These are phyloP conservation scores for Trichoderma simmonsii DNA, from an alignment of 2,329 filamentous ascomycete species.

Conservation along the genomic window DNA sequence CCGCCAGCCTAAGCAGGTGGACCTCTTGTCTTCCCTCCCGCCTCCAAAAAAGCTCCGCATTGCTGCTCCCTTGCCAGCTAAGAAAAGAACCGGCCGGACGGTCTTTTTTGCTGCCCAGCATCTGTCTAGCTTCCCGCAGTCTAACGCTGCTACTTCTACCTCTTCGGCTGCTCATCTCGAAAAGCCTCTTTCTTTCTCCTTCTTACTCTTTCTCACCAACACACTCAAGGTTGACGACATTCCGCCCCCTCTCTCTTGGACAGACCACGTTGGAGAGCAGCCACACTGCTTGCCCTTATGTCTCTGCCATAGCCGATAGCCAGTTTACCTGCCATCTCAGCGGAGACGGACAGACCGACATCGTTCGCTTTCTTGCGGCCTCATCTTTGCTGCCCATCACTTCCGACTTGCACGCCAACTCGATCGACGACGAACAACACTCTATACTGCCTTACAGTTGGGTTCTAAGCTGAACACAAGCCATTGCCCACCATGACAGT, in stretches of 20 bases:
- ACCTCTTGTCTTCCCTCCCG: not conserved
- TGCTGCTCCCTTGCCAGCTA: constrained; percentile 6
- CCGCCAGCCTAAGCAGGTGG: constrained; percentile 6
- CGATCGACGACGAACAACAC: not conserved
- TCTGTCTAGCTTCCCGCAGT: not conserved
- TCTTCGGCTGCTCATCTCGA: not conserved
- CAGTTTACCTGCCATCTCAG: constrained; percentile 1
- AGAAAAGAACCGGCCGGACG: constrained; percentile 2
- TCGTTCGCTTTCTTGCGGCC: constrained; percentile 9
- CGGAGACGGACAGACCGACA: not conserved
- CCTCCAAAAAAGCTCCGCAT: constrained; percentile 14
- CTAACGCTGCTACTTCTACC: not conserved
- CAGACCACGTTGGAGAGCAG: not conserved
- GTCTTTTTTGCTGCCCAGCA: constrained; percentile 6
- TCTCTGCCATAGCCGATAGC: constrained; percentile 10
- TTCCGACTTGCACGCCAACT: not conserved
- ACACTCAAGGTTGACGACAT: not conserved
- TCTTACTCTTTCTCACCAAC: not conserved
- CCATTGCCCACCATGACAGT: constrained; percentile 37
- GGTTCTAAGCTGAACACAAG: not conserved
- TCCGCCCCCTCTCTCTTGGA: not conserved
- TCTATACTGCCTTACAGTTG: not conserved
- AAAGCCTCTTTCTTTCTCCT: not conserved
- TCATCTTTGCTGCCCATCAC: not conserved
- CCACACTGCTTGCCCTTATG: constrained; percentile 1